Percentiles rank a stretch among this genome's conserved stretches.
Evolutionary conservation across 1,284 basidiomycete species (phyloP).

Genomic region (Puccinia triticina): DNA sequence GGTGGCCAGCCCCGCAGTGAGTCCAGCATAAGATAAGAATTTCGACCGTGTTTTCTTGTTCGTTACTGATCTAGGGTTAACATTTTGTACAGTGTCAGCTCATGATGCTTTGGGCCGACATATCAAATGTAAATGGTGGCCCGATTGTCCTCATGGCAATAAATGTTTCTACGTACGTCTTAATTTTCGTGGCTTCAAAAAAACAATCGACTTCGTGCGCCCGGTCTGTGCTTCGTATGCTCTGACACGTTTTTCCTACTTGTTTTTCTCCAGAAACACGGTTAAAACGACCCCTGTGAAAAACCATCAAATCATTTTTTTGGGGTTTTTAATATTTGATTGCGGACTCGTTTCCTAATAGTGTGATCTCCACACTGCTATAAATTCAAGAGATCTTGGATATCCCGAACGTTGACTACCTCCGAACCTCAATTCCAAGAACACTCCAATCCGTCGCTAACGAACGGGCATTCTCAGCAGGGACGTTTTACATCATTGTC

Average conservation of each 20-base stretch:
- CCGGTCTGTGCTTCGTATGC: neutral
- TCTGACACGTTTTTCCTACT: neutral
- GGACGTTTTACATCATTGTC: neutral
- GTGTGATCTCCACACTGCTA: neutral
- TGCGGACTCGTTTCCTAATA: neutral
- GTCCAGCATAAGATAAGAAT: neutral
- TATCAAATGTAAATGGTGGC: conserved; percentile 50
- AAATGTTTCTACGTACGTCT: conserved; percentile 48
- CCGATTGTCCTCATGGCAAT: conserved; percentile 47
- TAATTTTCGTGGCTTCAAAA: neutral
- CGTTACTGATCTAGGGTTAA: neutral
- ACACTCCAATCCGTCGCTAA: neutral
- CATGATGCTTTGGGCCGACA: conserved; percentile 43
- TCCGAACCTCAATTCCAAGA: neutral
- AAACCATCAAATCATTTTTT: neutral
- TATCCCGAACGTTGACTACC: neutral
- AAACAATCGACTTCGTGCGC: neutral
- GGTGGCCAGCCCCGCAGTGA: conserved; percentile 40
- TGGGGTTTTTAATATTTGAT: neutral
- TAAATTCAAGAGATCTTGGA: neutral
- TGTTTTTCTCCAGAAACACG: conserved; percentile 8
- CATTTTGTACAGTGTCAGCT: conserved; percentile 29
- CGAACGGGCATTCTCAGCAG: neutral
- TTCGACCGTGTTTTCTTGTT: neutral
- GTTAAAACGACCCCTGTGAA: neutral